phyloP scores from a whole-genome alignment of 75 land plant genomes.

The Selaginella moellendorffii region DNA sequence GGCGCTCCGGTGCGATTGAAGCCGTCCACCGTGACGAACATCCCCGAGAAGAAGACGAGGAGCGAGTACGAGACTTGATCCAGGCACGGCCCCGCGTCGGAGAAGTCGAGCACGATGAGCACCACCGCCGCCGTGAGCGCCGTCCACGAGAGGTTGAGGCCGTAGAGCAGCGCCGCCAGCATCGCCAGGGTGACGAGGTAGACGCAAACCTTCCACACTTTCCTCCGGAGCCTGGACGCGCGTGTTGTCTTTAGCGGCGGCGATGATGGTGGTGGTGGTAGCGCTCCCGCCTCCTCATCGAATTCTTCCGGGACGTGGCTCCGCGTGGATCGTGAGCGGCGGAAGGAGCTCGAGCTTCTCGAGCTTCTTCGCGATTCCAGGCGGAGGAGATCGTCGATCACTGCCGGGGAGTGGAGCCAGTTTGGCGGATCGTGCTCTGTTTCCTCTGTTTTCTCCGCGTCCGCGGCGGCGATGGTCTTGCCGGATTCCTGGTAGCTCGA shows the following conservation, averaged over 20 bases:
- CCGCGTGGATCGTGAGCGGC: neutral
- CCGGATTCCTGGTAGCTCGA: neutral
- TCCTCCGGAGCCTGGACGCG: neutral
- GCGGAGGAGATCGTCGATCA: neutral
- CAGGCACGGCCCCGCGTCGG: constrained; percentile 21
- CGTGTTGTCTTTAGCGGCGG: neutral
- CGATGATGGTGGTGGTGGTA: neutral
- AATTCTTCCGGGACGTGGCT: neutral
- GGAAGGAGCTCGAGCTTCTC: neutral
- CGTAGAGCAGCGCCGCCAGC: constrained; percentile 12
- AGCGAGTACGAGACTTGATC: constrained; percentile 50
- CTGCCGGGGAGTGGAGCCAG: neutral
- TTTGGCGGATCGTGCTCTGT: no score
- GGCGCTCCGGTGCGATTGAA: constrained; percentile 40
- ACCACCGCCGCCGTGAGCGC: constrained; percentile 18
- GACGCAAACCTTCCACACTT: neutral
- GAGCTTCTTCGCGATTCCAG: neutral
- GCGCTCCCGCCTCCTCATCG: no score
- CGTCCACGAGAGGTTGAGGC: constrained; percentile 20
- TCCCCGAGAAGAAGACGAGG: constrained; percentile 7
- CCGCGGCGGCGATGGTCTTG: neutral
- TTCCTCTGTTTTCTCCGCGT: constrained; percentile 7
- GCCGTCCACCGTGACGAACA: constrained; percentile 6
- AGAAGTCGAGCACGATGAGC: constrained; percentile 21
- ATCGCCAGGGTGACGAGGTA: constrained; percentile 8